Evolutionary conservation across 805 yeast genomes (phyloP).

Genomic region (Saccharomycopsis capsularis): DNA sequence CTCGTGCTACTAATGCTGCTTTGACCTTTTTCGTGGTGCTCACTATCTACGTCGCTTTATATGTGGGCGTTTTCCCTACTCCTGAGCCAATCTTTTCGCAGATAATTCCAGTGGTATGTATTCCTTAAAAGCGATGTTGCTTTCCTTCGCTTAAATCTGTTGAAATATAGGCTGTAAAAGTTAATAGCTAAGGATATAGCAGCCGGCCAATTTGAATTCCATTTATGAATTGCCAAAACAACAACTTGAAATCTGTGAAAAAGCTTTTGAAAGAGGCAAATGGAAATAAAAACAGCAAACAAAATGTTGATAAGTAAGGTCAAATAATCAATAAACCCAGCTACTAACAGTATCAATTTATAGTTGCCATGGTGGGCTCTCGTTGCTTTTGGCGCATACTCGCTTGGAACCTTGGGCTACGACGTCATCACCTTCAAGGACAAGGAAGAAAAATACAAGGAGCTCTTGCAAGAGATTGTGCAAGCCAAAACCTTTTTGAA

Average conservation of each 20-base stretch:
- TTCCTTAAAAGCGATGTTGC: neutral
- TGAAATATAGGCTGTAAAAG: no score
- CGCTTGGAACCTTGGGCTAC: conserved; percentile 60
- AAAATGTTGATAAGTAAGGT: no score
- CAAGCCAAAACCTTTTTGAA: conserved; percentile 57
- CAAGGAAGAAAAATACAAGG: conserved; percentile 59
- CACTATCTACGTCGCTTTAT: conserved; percentile 48
- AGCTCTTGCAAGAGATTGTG: conserved; percentile 49
- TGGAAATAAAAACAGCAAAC: no score
- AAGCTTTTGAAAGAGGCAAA: no score
- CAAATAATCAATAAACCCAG: neutral
- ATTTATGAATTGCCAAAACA: no score
- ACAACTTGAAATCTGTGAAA: no score
- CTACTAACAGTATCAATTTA: conserved; percentile 1
- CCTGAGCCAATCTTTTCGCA: conserved; percentile 41
- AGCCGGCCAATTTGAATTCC: no score
- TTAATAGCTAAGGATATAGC: no score
- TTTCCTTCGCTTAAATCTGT: no score
- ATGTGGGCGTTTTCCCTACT: conserved; percentile 48
- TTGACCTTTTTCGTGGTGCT: conserved; percentile 39
- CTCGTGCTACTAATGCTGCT: conserved; percentile 59
- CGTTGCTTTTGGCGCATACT: conserved; percentile 62
- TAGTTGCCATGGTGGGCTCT: conserved; percentile 60
- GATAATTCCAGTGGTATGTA: conserved; percentile 44
- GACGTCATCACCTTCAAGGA: conserved; percentile 65